Evolutionary conservation across 169 alveolate species (phyloP), one percentile per base, ranked within the genome.

Genomic region (Plasmodium falciparum): DNA sequence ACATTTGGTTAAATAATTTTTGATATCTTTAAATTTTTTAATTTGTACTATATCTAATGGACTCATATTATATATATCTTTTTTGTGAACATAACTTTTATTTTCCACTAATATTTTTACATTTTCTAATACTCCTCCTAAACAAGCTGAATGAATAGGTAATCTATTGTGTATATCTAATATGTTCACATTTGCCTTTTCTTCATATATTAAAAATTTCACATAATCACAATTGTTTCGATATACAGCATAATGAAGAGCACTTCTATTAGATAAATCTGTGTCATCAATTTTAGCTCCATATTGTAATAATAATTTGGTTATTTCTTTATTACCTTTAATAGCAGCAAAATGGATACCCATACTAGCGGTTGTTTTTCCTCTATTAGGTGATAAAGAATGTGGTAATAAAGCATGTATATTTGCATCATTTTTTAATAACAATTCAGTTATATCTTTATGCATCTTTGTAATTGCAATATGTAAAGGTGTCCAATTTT

Each of bases 261-360:
- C 97, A 45, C 97, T 95, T 88, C 95, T 94, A 33, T 92, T 93
- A 22, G 95, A 95, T 22, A 95, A 93, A 74, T 95, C 97, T 13
- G 59, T 33, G 33, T 94, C 96, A 92, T 95, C 93, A 54, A 94
- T 85, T 33, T 91, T 74, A 7, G 96, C 96, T 8, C 97, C 97
- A 69, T 89, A 88, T 15, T 91, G 80, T 33, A 95, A 33, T 50
- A 95, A 88, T 17, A 88, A 12, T 66, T 93, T 65, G 9, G 97
- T 95, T 20, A 95, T 93, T 54, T 93, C 96, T 29, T 66, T 88
- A 72, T 94, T 95, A 13, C 97, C 97, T 88, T 94, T 95, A 70
- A 95, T 95, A 39, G 97, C 97, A 43, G 97, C 97, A 74, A 95
- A 95, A 88, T 95, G 97, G 24, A 95, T 95, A 20, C 97, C 91